Conservation (phyloP, 805 yeast genomes). For the Ogataea parapolymorpha region DNA sequence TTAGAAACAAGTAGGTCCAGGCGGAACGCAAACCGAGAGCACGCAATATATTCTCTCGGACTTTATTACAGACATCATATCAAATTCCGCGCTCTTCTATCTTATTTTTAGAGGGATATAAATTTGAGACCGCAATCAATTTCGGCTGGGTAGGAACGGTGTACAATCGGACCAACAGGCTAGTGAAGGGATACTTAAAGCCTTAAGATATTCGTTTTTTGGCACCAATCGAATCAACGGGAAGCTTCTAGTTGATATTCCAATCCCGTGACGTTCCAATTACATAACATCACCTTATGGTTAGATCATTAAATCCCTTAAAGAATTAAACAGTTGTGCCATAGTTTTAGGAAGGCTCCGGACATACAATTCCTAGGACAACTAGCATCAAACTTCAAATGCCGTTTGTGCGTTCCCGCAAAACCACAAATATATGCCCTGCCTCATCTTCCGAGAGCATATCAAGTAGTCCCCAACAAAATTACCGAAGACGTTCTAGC, state of each 20-base stretch:
- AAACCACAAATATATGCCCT: neutral
- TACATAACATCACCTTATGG: constrained; percentile 8
- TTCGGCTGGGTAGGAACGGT: neutral
- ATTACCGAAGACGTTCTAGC: constrained; percentile 14
- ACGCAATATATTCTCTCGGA: neutral
- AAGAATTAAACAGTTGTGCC: neutral
- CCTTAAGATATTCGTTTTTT: neutral
- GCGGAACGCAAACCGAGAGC: too few relatives aligned
- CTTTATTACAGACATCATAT: neutral
- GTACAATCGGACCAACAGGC: neutral
- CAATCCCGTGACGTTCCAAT: too few relatives aligned
- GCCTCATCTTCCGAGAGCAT: neutral
- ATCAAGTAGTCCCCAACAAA: neutral
- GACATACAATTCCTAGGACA: neutral
- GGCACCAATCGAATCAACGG: neutral
- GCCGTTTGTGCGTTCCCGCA: constrained; percentile 24
- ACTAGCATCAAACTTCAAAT: constrained; percentile 2
- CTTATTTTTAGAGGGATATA: constrained; percentile 1
- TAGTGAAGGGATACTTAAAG: neutral
- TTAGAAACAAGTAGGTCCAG: too few relatives aligned
- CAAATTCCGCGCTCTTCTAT: neutral
- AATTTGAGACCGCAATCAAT: neutral
- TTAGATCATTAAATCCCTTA: neutral
- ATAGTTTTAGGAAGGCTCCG: too few relatives aligned
- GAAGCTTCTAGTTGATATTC: too few relatives aligned